Evolutionary conservation across 148 eudicot genomes (phyloP).

Genomic region (Nepenthes mirabilis): DNA sequence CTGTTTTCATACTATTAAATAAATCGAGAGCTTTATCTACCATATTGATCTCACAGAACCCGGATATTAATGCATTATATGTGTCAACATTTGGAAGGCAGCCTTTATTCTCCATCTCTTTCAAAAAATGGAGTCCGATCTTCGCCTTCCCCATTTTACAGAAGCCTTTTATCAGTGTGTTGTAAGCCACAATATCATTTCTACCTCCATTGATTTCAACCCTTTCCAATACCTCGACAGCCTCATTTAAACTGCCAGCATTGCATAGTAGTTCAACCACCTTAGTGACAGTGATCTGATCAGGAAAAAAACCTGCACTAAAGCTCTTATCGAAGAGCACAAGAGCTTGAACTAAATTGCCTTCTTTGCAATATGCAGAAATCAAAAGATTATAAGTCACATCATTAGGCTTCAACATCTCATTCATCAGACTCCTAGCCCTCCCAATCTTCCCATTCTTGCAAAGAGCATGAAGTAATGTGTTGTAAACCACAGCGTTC

Average conservation of each 20-base stretch:
- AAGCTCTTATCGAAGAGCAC: constrained; percentile 72
- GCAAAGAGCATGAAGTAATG: constrained; percentile 73
- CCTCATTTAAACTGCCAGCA: constrained; percentile 49
- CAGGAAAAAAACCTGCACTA: constrained; percentile 51
- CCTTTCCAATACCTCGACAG: constrained; percentile 67
- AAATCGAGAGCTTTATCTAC: constrained; percentile 60
- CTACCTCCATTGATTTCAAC: constrained; percentile 49
- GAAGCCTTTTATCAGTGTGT: constrained; percentile 67
- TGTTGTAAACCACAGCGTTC: constrained; percentile 62
- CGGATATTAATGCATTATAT: constrained; percentile 54
- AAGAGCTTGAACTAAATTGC: constrained; percentile 61
- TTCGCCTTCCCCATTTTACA: constrained; percentile 49
- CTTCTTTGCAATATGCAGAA: constrained; percentile 68
- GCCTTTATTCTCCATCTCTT: constrained; percentile 88
- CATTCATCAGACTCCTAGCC: constrained; percentile 91
- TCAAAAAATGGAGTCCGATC: constrained; percentile 41
- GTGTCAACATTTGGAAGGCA: constrained; percentile 72
- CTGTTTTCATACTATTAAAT: constrained; percentile 73
- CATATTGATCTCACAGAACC: constrained; percentile 51
- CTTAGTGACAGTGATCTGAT: constrained; percentile 62
- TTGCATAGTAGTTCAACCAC: constrained; percentile 50
- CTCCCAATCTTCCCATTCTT: constrained; percentile 86
- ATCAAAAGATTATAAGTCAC: constrained; percentile 68
- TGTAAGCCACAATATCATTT: constrained; percentile 71
- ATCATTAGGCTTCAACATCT: constrained; percentile 51